A percentile compares a stretch with the other conserved stretches of the same genome.
phyloP scores from a whole-genome alignment of 768 basidiomycete genomes.

The Glaciozyma martinii region DNA sequence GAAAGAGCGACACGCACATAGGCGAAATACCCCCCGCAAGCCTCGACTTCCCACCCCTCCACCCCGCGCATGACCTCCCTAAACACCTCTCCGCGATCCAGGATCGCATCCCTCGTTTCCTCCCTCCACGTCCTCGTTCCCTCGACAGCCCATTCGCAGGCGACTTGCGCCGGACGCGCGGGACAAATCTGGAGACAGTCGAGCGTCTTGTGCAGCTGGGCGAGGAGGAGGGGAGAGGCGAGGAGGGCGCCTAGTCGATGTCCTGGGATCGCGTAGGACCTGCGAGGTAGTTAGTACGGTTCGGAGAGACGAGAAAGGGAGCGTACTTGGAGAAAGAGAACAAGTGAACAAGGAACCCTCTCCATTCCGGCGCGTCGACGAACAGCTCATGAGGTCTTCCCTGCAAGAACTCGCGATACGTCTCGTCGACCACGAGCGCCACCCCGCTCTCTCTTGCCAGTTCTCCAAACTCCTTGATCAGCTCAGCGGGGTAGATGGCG shows the following conservation, averaged over 20 bases:
- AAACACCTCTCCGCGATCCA: conserved; percentile 54
- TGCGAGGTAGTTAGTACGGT: conserved; percentile 48
- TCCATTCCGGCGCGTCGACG: conserved; percentile 6
- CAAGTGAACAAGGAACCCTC: conserved; percentile 26
- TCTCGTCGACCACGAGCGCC: conserved; percentile 75
- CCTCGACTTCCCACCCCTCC: conserved; percentile 53
- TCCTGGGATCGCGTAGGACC: conserved; percentile 70
- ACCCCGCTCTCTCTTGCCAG: conserved; percentile 52
- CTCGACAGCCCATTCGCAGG: conserved; percentile 51
- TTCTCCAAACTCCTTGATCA: conserved; percentile 53
- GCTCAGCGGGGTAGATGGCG: conserved; percentile 52
- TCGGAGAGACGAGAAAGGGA: background rate
- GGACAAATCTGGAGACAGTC: conserved; percentile 71
- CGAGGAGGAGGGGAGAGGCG: conserved; percentile 52
- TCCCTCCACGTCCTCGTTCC: conserved; percentile 50
- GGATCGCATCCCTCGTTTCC: conserved; percentile 47
- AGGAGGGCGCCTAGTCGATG: conserved; percentile 67
- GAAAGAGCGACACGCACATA: conserved; percentile 51
- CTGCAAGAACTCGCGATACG: conserved; percentile 72
- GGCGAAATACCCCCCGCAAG: conserved; percentile 66
- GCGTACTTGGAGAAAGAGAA: conserved; percentile 32
- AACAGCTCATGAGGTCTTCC: conserved; percentile 55
- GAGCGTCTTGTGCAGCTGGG: conserved; percentile 52
- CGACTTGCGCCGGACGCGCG: conserved; percentile 62
- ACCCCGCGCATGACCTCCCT: conserved; percentile 43